Base-by-base conservation (phyloP, 202 grass and related monocot species). In the Bolboschoenoplectus hybrid region DNA sequence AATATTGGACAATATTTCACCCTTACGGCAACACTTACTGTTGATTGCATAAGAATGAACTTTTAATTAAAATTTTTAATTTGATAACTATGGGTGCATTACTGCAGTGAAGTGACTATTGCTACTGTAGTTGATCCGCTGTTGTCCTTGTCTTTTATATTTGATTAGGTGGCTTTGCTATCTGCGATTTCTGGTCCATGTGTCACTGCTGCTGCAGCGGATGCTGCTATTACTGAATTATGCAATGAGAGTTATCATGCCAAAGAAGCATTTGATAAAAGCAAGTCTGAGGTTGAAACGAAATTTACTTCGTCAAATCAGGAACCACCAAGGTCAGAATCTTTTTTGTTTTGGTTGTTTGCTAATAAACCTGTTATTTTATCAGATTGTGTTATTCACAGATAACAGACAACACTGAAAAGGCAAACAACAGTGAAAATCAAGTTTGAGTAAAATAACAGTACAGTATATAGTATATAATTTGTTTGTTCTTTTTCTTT, bases 141-240 rank as follows among this genome's bases (percentile, higher is more conserved):
- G 38, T 78, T 57, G 12, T 78, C 11, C 7, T 77, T 72, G 6
- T 46, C 17, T 55, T 71, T 80, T 11, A 20, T 81, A 44, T 74
- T 80, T 84, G 52, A 46, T 81, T 92, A 98, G 97, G 87, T 98
- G 88, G 90, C 87, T 16, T 55, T 85, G 50, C 82, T 98, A 81
- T 93, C 91, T 83, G 90, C 87, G 9, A 52, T 90, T 55, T 77
- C 76, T 55, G 92, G 90, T 39, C 86, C 90, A 70, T 84, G 88
- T 94, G 74, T 94, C 88, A 90, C 88, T 81, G 90, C 89, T 47
- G 87, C 97, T 71, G 93, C 91, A 51, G 93, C 93, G 60, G 92
- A 91, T 57, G 90, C 93, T 0, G 92, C 93, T 81, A 88, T 91
- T 87, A 90, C 84, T 82, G 88, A 68, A 19, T 78, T 96, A 80